Percentiles rank a stretch among this genome's conserved stretches.
These are phyloP conservation scores for Pseudogymnoascus sp. DNA, from an alignment of 2,329 filamentous ascomycete species.

Conservation along the genomic window DNA sequence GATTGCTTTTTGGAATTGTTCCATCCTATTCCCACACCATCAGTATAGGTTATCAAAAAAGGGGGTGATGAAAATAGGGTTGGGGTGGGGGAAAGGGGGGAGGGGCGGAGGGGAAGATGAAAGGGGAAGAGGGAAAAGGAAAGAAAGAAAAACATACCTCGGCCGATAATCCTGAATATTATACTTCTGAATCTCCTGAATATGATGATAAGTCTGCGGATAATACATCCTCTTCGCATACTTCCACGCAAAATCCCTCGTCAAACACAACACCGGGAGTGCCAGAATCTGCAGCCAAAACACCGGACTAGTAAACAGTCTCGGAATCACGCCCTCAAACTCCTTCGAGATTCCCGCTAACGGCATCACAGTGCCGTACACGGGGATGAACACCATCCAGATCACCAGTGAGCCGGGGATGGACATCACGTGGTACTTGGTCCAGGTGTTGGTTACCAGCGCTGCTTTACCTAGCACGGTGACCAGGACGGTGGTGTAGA, in stretches of 20 bases:
- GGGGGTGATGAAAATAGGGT: constrained; percentile 18
- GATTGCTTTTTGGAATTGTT: constrained; percentile 99
- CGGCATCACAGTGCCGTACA: constrained; percentile 79
- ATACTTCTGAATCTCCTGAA: constrained; percentile 99
- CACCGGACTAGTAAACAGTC: constrained; percentile 68
- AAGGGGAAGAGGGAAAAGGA: constrained; percentile 13
- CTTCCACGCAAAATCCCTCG: constrained; percentile 92
- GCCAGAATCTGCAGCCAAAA: constrained; percentile 89
- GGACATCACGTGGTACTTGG: constrained; percentile 91
- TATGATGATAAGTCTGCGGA: constrained; percentile 92
- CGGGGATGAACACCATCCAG: constrained; percentile 84
- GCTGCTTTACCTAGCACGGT: constrained; percentile 93
- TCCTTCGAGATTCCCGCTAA: constrained; percentile 73
- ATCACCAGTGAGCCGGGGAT: constrained; percentile 89
- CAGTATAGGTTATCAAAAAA: background rate
- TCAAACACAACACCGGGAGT: constrained; percentile 70
- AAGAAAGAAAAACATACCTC: constrained; percentile 49
- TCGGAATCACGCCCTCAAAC: constrained; percentile 74
- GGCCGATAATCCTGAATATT: constrained; percentile 98
- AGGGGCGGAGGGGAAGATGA: constrained; percentile 16
- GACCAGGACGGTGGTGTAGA: constrained; percentile 87
- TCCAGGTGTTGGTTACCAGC: constrained; percentile 95
- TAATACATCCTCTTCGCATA: constrained; percentile 96
- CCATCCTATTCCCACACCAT: constrained; percentile 62
- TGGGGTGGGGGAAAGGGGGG: background rate